A percentile compares a stretch with the other conserved stretches of the same genome.
phyloP scores from a whole-genome alignment of 495 filamentous ascomycete species.

The Podospora tetraspora region DNA sequence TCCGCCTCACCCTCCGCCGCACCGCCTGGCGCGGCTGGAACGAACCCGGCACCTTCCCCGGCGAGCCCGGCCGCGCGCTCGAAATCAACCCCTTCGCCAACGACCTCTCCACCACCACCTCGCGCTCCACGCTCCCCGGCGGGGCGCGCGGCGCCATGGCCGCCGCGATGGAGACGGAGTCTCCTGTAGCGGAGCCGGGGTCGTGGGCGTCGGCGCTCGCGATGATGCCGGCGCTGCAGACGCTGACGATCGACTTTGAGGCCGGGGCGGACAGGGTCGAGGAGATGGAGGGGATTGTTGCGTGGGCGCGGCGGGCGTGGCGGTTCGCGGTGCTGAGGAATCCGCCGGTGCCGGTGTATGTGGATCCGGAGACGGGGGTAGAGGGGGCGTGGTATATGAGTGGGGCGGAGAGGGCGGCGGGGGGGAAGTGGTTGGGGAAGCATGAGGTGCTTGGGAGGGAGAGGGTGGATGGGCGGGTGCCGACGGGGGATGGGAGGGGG shows the following conservation, averaged over 20 bases:
- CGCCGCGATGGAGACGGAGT: not conserved
- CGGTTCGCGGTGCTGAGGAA: not conserved
- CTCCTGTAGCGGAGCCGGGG: not conserved
- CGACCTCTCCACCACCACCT: not conserved
- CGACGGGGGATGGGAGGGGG: not conserved
- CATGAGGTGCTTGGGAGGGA: not conserved
- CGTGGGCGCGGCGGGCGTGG: conserved; percentile 1
- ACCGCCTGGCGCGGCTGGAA: not conserved
- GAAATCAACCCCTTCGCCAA: not conserved
- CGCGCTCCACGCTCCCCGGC: not conserved
- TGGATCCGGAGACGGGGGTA: not conserved
- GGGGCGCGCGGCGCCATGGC: not conserved
- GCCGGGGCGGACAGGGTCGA: not conserved
- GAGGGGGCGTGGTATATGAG: not conserved
- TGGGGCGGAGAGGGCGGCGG: not conserved
- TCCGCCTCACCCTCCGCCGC: conserved; percentile 9
- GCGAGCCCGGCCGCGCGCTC: not conserved
- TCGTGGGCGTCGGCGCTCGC: not conserved
- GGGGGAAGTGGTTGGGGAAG: not conserved
- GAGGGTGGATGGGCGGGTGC: not conserved
- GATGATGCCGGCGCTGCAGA: not conserved
- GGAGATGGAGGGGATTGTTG: not conserved
- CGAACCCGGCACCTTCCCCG: not conserved
- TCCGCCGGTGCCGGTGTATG: not conserved
- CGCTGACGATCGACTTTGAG: conserved; percentile 7